Evolutionary conservation across 805 yeast species (phyloP), one percentile per base, ranked within the genome.

Genomic region (Scheffersomyces amazonensis): DNA sequence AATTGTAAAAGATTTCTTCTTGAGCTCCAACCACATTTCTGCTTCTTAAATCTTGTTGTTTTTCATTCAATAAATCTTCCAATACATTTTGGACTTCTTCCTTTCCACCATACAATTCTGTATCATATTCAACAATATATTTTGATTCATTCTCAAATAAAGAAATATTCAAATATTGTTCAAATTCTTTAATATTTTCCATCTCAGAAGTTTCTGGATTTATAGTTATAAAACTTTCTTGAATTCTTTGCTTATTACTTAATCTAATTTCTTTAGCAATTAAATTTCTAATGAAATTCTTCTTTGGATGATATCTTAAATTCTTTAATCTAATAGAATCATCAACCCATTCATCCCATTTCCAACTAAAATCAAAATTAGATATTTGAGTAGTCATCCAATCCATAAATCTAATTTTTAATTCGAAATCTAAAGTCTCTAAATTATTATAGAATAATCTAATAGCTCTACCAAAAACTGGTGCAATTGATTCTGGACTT

Each of bases 331-430:
- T 59, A n/a, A 56, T 50, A 0, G 82, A 72, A 50, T 81, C 86
- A 2, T 60, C 64, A 19, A 74, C 78, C 99, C 99, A 93, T 60
- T 90, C 98, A 46, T 78, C 80, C 99, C 99, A 93, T 56, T 89
- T 88, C 99, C 99, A 93, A 25, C 90, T 87, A 64, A 87, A 93
- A 40, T 85, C 89, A 60, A 91, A 93, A 57, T 91, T 93, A 52
- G 95, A 85, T 58, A 93, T 77, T 62, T 93, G 99, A 39, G 87
- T 82, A 1, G 95, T 75, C 69, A 95, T 82, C 98, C 98, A 93
- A 60, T 86, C 91, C 51, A 87, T 69, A 48, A 78, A 85, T 42
- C 90, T 71, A 42, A 78, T 71, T 46, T 81, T 75, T 37, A 87
- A 66, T 60, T 89, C 96, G 50, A 80, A 80, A 56, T 91, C 96